Conservation (phyloP, 805 yeast genomes). For the Metschnikowia dekortorum region DNA sequence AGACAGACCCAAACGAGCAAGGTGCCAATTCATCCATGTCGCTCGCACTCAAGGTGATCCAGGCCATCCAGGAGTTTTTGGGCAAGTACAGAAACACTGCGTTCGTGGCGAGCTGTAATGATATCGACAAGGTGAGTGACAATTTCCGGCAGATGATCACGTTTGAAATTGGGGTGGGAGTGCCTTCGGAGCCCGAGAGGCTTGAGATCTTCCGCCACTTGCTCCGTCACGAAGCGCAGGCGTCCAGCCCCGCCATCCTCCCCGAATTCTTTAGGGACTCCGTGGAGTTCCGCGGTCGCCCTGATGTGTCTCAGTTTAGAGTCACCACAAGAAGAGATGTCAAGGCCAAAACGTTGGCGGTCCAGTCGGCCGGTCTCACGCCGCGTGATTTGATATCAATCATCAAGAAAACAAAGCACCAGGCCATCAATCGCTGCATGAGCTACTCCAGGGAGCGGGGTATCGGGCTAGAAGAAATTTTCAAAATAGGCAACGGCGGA, state of each 20-base stretch:
- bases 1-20: constrained; percentile 56
- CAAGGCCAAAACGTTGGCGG: constrained; percentile 53
- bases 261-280: constrained; percentile 19
- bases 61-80: constrained; percentile 53
- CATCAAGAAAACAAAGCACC: constrained; percentile 56
- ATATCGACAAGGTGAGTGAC: constrained; percentile 64
- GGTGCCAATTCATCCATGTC: constrained; percentile 38
- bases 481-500: constrained; percentile 54
- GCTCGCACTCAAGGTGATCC: constrained; percentile 50
- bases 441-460: constrained; percentile 23
- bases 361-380: constrained; percentile 89
- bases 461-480: constrained; percentile 23
- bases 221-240: constrained; percentile 20
- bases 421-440: constrained; percentile 49
- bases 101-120: constrained; percentile 62
- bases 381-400: constrained; percentile 78
- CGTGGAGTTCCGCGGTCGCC: constrained; percentile 16
- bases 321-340: constrained; percentile 38
- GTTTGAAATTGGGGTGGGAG: constrained; percentile 71
- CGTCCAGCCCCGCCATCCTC: constrained; percentile 5
- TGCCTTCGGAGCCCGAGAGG: constrained; percentile 79
- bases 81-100: constrained; percentile 41
- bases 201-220: constrained; percentile 54
- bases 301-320: constrained; percentile 16
- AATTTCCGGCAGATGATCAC: constrained; percentile 62